Base-by-base conservation (phyloP, 2,329 filamentous ascomycete species). In the Epichloe aotearoae region DNA sequence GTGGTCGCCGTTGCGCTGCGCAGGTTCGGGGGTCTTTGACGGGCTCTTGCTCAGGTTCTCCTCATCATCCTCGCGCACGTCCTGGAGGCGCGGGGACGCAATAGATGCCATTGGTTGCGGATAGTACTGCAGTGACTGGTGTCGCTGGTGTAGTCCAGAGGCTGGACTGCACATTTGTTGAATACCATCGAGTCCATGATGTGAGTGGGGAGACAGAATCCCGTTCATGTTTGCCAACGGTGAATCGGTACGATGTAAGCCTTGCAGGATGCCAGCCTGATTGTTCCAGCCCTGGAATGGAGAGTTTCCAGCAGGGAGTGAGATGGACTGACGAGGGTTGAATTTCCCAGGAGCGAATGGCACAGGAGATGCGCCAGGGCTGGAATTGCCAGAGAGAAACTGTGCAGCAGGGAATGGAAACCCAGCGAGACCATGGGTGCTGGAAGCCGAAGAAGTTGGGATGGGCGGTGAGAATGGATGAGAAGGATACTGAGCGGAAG, bases 391-490 rank as follows among this genome's bases (percentile, higher is more conserved):
- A 38, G 80, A 75, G 4, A 80, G 75, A 64, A 90, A 83, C 37
- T 73, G 69, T 19, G 66, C 62, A 1, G 73, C 62, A 1, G 73
- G 76, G 58, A 83, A 82, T 56, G 73, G 73, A 62, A 77, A 78
- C 52, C 79, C 71, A 44, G 75, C 70, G 58, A 72, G 67, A 10
- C 45, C 66, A 47, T 81, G 80, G 55, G 80, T 84, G 68, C 87
- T 91, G 34, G 79, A 81, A 12, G 83, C 85, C 33, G 89, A 95
- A 0, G 82, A 83, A 1, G 88, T 82, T 19, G 86, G 86, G 26
- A 95, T 69, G 1, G 89, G 88, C 10, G 91, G 89, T 20, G 90
- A 94, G 61, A 91, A 89, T 5, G 88, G 81, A 47, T 91, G 71
- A 6, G 83, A 77, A 5, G 86, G 84, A 61, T 88, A 87, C 57